Base-by-base conservation (phyloP, 257 asterid genomes). In the Primulina tabacum region DNA sequence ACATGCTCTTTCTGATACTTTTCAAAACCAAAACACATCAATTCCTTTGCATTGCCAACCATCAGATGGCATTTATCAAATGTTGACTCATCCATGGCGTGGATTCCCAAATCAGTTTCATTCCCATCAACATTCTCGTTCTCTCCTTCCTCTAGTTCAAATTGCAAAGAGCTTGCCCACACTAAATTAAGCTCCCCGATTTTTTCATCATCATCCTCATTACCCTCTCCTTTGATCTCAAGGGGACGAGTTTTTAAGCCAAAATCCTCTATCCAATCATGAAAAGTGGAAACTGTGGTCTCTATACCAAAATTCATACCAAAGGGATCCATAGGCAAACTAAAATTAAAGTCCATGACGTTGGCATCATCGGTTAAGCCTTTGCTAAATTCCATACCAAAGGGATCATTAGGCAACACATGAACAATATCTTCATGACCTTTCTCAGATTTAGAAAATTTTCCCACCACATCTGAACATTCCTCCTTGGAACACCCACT, bases 301-400 rank as follows among this genome's bases (percentile, higher is more conserved):
- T 71, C 81, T 21, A 74, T 65, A 52, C 62, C 21, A 62, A 69
- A 43, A 35, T 70, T 81, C 85, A 75, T 83, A 65, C 69, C 89
- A 57, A 90, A 90, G n/a, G 93, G 93, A 81, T 90, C 93, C 34
- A 2, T 64, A 1, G 95, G 97, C 80, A 90, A 82, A 79, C 64
- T 47, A 5, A 52, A 20, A 57, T 75, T 62, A 62, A 81, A 57
- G 69, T 72, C 79, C 79, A 32, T 62, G 67, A 28, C 79, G 66
- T 82, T 81, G 7, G 85, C 85, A 77, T 84, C 86, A 28, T 16
- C 56, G 0, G 86, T 84, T 50, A 84, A 79, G 57, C 71, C 60
- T 6, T 17, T 29, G 20, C 16, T 32, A 52, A 26, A 30, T 16
- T 62, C 43, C 62, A 80, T 61, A 8, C 38, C 77, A 75, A 78